These are phyloP conservation scores for Pisolithus microcarpus DNA, from an alignment of 768 basidiomycete genomes.

Conservation along the genomic window DNA sequence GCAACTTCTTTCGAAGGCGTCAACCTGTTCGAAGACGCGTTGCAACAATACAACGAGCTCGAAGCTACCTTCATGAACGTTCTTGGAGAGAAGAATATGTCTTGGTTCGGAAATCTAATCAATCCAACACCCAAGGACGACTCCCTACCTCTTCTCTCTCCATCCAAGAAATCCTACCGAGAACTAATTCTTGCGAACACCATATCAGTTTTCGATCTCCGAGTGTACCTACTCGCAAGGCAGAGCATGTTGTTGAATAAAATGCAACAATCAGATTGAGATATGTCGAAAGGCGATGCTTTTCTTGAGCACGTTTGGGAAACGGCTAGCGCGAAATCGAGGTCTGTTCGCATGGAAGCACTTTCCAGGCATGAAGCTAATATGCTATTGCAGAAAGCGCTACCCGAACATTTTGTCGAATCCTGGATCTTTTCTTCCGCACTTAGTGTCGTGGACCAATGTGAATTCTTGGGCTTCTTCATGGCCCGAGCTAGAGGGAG, in stretches of 20 bases:
- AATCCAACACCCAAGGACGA: conserved; percentile 67
- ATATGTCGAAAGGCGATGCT: conserved; percentile 61
- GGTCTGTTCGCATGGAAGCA: conserved; percentile 35
- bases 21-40: conserved; percentile 81
- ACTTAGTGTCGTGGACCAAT: conserved; percentile 73
- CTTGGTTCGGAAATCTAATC: conserved; percentile 89
- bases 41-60: conserved; percentile 85
- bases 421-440: conserved; percentile 93
- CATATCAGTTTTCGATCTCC: conserved; percentile 91
- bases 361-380: conserved; percentile 13
- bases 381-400: conserved; percentile 31
- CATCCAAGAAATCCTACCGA: conserved; percentile 76
- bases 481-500: conserved; percentile 38
- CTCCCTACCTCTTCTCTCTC: conserved; percentile 69
- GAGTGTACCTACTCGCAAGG: conserved; percentile 81
- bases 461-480: conserved; percentile 62
- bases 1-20: conserved; percentile 90
- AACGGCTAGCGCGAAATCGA: conserved; percentile 67
- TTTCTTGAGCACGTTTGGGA: conserved; percentile 74
- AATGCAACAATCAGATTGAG: conserved; percentile 59
- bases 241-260: conserved; percentile 74
- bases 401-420: conserved; percentile 74
- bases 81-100: conserved; percentile 71
- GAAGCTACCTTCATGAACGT: conserved; percentile 76
- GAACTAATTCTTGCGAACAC: conserved; percentile 84